Conservation (phyloP, 2,329 filamentous ascomycete genomes). For the Venturia aucupariae region DNA sequence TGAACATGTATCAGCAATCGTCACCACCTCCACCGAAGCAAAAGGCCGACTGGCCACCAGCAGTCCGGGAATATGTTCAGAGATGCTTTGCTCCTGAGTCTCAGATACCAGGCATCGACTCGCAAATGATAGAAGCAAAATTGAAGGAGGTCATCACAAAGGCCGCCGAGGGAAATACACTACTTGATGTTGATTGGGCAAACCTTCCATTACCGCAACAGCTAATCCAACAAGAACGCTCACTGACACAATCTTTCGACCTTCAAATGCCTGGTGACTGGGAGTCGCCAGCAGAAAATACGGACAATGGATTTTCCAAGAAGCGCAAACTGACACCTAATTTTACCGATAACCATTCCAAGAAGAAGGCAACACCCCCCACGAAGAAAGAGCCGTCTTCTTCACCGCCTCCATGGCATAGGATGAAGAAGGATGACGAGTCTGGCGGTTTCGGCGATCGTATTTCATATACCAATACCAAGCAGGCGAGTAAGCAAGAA, state of each 20-base stretch:
- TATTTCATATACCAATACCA: slow-evolving; percentile 52
- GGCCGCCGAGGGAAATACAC: slow-evolving; percentile 63
- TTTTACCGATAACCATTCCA: slow-evolving; percentile 26
- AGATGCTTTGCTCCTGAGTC: slow-evolving; percentile 75
- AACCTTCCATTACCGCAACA: slow-evolving; percentile 75
- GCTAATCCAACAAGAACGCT: slow-evolving; percentile 64
- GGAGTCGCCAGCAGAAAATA: slow-evolving; percentile 16
- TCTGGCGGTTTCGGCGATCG: slow-evolving; percentile 46
- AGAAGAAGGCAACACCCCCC: background rate
- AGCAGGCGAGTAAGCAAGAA: slow-evolving; percentile 30
- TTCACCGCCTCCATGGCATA: slow-evolving; percentile 56
- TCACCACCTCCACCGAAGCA: slow-evolving; percentile 43
- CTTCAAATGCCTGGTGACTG: slow-evolving; percentile 15
- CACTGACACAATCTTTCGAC: slow-evolving; percentile 32
- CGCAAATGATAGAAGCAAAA: slow-evolving; percentile 67
- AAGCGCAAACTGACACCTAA: slow-evolving; percentile 75
- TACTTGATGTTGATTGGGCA: slow-evolving; percentile 75
- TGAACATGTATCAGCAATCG: slow-evolving; percentile 20
- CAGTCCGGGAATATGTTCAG: slow-evolving; percentile 82
- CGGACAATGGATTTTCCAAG: slow-evolving; percentile 35
- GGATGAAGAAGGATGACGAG: slow-evolving; percentile 48
- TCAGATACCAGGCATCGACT: slow-evolving; percentile 33
- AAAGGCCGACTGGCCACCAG: slow-evolving; percentile 21
- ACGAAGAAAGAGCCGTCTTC: background rate
- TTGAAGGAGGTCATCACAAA: slow-evolving; percentile 78